phyloP scores from a whole-genome alignment of 495 filamentous ascomycete species.

The Collariella sp. region DNA sequence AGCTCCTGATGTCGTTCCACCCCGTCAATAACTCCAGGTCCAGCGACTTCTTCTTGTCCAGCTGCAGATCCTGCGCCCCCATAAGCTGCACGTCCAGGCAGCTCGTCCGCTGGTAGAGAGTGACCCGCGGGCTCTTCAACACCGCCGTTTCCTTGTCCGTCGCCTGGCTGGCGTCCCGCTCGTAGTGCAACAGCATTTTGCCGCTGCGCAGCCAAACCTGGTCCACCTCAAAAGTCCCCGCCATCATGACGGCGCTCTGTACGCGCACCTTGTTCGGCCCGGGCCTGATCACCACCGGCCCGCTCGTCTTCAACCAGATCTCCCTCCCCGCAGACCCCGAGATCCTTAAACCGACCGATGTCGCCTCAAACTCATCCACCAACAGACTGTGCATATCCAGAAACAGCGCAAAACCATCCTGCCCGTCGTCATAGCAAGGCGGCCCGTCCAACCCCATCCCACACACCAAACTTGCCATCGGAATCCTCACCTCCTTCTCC shows the following conservation, averaged over 20 bases:
- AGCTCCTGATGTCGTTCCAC: slow-evolving; percentile 61
- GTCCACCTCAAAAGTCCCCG: slow-evolving; percentile 69
- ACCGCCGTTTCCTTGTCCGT: slow-evolving; percentile 35
- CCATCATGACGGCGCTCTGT: slow-evolving; percentile 50
- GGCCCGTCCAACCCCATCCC: slow-evolving; percentile 60
- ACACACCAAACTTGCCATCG: slow-evolving; percentile 65
- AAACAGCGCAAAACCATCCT: slow-evolving; percentile 69
- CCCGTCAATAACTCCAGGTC: slow-evolving; percentile 68
- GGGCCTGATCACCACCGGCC: slow-evolving; percentile 38
- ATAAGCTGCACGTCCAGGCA: slow-evolving; percentile 40
- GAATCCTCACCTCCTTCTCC: slow-evolving; percentile 55
- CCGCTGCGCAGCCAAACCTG: slow-evolving; percentile 56
- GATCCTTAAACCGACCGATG: slow-evolving; percentile 59
- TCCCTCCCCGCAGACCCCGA: slow-evolving; percentile 48
- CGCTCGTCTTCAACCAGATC: slow-evolving; percentile 52
- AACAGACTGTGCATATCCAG: slow-evolving; percentile 66
- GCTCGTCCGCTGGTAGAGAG: slow-evolving; percentile 41
- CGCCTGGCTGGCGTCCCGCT: slow-evolving; percentile 36
- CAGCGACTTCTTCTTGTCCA: slow-evolving; percentile 66
- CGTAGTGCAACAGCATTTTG: slow-evolving; percentile 63
- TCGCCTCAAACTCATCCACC: slow-evolving; percentile 57
- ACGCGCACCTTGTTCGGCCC: slow-evolving; percentile 48
- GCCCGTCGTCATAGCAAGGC: slow-evolving; percentile 58
- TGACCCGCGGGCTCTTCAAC: slow-evolving; percentile 36
- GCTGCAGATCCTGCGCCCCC: slow-evolving; percentile 52